A percentile compares a stretch with the other conserved stretches of the same genome.
phyloP scores from a whole-genome alignment of 768 basidiomycete genomes.

The Mycena epipterygia region DNA sequence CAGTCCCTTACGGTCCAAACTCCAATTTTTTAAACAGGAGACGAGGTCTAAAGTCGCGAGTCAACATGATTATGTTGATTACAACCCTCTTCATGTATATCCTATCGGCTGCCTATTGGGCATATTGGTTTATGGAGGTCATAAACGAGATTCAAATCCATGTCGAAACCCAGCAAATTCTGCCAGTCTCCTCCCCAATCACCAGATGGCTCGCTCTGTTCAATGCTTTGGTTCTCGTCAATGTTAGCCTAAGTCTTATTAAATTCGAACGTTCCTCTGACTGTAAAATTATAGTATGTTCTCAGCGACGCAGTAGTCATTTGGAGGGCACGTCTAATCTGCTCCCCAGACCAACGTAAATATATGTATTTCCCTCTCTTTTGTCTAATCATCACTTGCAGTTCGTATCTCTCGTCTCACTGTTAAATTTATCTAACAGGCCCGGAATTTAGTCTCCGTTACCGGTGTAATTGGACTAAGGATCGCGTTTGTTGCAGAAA shows the following conservation, averaged over 20 bases:
- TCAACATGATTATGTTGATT: no score
- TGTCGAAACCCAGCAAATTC: neutral
- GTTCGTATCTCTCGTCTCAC: neutral
- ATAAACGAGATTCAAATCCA: neutral
- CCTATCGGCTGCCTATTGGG: constrained; percentile 1
- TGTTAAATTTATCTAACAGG: neutral
- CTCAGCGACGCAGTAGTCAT: constrained; percentile 25
- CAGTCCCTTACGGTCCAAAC: no score
- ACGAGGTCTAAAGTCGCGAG: no score
- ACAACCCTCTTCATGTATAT: no score
- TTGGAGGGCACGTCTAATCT: constrained; percentile 25
- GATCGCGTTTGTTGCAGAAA: neutral
- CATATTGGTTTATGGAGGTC: neutral
- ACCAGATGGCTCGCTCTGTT: neutral
- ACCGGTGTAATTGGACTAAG: neutral
- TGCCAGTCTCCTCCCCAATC: neutral
- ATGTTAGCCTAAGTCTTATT: neutral
- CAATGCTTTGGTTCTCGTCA: constrained; percentile 12
- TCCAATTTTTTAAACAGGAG: no score
- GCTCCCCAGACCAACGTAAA: constrained; percentile 15
- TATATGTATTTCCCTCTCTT: constrained; percentile 20
- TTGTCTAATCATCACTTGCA: neutral
- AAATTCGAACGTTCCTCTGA: neutral
- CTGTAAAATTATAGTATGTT: constrained; percentile 6
- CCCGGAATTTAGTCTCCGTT: neutral